These are phyloP conservation scores for Coniochaeta sp. DNA, from an alignment of 2,329 filamentous ascomycete genomes.

Conservation along the genomic window DNA sequence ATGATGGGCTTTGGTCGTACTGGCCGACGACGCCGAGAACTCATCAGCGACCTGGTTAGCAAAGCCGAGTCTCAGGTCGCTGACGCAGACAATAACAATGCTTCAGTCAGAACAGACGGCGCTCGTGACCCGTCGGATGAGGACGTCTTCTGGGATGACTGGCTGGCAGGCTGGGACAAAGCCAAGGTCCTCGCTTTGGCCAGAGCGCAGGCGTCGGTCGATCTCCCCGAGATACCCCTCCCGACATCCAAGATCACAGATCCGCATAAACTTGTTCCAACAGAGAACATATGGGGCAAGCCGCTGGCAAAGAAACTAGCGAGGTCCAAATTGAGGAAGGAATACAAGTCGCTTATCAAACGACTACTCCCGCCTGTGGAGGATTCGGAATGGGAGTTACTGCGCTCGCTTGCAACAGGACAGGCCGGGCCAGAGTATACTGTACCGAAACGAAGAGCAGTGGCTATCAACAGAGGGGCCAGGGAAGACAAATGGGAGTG, in stretches of 20 bases:
- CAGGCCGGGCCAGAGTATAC: slow-evolving; percentile 27
- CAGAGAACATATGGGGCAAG: slow-evolving; percentile 41
- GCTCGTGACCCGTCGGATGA: neutral
- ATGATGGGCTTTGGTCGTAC: slow-evolving; percentile 42
- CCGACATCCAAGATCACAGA: slow-evolving; percentile 20
- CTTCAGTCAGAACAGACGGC: neutral
- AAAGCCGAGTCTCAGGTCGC: slow-evolving; percentile 11
- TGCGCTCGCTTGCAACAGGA: slow-evolving; percentile 39
- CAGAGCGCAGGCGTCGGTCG: slow-evolving; percentile 26
- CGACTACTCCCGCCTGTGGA: slow-evolving; percentile 48
- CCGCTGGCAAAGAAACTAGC: slow-evolving; percentile 29
- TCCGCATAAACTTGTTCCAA: slow-evolving; percentile 28
- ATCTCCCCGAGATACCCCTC: slow-evolving; percentile 20
- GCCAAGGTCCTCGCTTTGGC: slow-evolving; percentile 34
- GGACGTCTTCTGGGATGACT: slow-evolving; percentile 19
- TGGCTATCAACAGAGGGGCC: slow-evolving; percentile 12
- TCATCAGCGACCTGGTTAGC: slow-evolving; percentile 32
- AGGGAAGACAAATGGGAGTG: slow-evolving; percentile 28
- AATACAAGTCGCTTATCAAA: slow-evolving; percentile 37
- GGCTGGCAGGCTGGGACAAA: slow-evolving; percentile 43
- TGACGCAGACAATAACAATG: neutral
- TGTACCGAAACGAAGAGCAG: slow-evolving; percentile 26
- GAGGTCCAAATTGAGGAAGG: slow-evolving; percentile 34
- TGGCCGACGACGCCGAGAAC: slow-evolving; percentile 41
- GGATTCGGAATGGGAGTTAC: slow-evolving; percentile 44